A percentile compares a stretch with the other conserved stretches of the same genome.
Evolutionary conservation across 2,329 filamentous ascomycete species (phyloP).

Genomic region (Rutstroemia sp.): DNA sequence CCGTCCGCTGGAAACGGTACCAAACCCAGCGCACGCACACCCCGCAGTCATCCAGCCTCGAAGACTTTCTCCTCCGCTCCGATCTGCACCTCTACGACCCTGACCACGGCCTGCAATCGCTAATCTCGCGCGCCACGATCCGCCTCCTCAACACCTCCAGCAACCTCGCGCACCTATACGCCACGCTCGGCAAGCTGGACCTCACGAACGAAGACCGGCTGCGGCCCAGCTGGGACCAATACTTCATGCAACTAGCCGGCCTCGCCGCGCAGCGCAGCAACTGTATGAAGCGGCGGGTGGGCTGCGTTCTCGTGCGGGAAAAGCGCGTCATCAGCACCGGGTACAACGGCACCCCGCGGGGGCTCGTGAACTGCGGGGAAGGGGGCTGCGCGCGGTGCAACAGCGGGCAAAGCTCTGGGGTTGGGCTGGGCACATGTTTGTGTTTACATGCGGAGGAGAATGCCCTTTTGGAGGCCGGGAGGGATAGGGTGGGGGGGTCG

Average conservation of each 20-base stretch:
- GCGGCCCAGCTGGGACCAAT: constrained; percentile 88
- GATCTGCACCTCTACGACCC: constrained; percentile 73
- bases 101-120: constrained; percentile 57
- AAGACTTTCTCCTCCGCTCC: constrained; percentile 48
- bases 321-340: constrained; percentile 88
- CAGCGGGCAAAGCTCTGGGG: constrained; percentile 59
- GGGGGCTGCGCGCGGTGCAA: constrained; percentile 90
- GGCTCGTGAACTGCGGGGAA: constrained; percentile 83
- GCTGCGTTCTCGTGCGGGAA: constrained; percentile 83
- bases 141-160: constrained; percentile 80
- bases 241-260: constrained; percentile 96
- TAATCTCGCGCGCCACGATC: constrained; percentile 76
- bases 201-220: constrained; percentile 72
- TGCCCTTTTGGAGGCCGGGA: constrained; percentile 84
- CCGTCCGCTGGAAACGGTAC: constrained; percentile 75
- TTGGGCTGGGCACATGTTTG: constrained; percentile 75
- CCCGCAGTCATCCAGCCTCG: constrained; percentile 35
- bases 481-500: constrained; percentile 78
- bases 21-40: constrained; percentile 40
- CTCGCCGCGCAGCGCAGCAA: constrained; percentile 87
- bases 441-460: constrained; percentile 99
- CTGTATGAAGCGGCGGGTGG: constrained; percentile 96
- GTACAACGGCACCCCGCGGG: constrained; percentile 94
- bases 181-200: constrained; percentile 65
- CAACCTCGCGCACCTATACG: constrained; percentile 63